Percentiles rank a stretch among this genome's conserved stretches.
Evolutionary conservation across 441 rosid genomes (phyloP).

Genomic region (Macaranga tanarius): DNA sequence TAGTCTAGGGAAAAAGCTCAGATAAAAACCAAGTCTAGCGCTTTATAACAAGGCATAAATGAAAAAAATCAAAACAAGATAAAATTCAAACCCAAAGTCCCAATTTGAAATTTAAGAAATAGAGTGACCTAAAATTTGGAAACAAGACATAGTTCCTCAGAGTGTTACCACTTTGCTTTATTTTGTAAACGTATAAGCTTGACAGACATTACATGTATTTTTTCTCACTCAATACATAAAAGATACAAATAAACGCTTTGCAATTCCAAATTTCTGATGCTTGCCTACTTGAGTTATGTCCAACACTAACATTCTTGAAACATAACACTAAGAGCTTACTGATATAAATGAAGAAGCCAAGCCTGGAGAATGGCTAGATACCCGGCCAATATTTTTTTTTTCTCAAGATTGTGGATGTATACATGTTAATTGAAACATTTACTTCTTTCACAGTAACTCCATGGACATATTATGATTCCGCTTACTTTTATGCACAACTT

Average conservation of each 20-base stretch:
- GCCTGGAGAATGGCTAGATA: neutral
- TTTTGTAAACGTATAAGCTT: neutral
- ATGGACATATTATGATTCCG: neutral
- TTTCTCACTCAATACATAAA: neutral
- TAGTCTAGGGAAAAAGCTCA: neutral
- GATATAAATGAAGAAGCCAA: neutral
- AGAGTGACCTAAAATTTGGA: neutral
- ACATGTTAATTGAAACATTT: neutral
- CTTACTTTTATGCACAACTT: neutral
- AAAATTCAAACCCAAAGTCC: neutral
- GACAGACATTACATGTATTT: no score
- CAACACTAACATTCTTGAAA: neutral
- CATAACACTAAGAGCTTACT: neutral
- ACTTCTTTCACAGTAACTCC: neutral
- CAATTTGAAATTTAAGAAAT: neutral
- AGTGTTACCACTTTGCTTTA: neutral
- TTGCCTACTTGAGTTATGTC: neutral
- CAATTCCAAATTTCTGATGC: neutral
- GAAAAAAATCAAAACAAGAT: slow-evolving; percentile 1
- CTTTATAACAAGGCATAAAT: neutral
- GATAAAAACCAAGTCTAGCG: no score
- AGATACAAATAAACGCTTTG: no score
- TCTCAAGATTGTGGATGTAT: neutral
- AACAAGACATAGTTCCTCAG: neutral
- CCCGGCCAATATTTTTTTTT: neutral